These are phyloP conservation scores for Diaporthe sp. DNA, from an alignment of 2,329 filamentous ascomycete species.

Conservation along the genomic window DNA sequence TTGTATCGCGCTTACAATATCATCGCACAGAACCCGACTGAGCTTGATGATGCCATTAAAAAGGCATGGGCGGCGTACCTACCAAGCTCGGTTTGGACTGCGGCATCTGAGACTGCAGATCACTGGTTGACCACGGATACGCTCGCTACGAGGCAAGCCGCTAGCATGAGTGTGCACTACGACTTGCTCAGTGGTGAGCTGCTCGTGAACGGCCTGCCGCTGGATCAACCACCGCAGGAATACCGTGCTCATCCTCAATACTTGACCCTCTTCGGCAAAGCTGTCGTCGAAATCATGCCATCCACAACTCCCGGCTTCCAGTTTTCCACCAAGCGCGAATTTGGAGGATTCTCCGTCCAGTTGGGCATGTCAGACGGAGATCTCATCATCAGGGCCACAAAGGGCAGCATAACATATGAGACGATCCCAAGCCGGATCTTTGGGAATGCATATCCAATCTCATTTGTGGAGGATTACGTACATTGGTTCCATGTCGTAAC, in stretches of 20 bases:
- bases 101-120: background rate
- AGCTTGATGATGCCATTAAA: slow-evolving; percentile 41
- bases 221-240: slow-evolving; percentile 56
- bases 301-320: slow-evolving; percentile 49
- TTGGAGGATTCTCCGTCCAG: slow-evolving; percentile 46
- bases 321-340: slow-evolving; percentile 49
- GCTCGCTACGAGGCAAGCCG: slow-evolving; percentile 31
- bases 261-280: slow-evolving; percentile 53
- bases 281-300: slow-evolving; percentile 55
- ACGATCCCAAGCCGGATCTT: slow-evolving; percentile 52
- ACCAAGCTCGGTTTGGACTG: slow-evolving; percentile 18
- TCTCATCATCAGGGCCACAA: slow-evolving; percentile 45
- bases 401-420: slow-evolving; percentile 36
- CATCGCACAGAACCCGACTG: slow-evolving; percentile 23
- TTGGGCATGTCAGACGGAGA: slow-evolving; percentile 45
- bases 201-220: slow-evolving; percentile 60
- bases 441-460: slow-evolving; percentile 42
- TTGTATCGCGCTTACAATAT: slow-evolving; percentile 37
- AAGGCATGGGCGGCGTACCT: slow-evolving; percentile 43
- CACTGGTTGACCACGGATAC: slow-evolving; percentile 37
- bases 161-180: slow-evolving; percentile 50
- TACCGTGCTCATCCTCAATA: slow-evolving; percentile 57
- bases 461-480: slow-evolving; percentile 51
- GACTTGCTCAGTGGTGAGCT: slow-evolving; percentile 63
- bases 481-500: slow-evolving; percentile 57